Conservation (phyloP, 2,329 filamentous ascomycete species). For the Ophidiomyces ophidiicola region DNA sequence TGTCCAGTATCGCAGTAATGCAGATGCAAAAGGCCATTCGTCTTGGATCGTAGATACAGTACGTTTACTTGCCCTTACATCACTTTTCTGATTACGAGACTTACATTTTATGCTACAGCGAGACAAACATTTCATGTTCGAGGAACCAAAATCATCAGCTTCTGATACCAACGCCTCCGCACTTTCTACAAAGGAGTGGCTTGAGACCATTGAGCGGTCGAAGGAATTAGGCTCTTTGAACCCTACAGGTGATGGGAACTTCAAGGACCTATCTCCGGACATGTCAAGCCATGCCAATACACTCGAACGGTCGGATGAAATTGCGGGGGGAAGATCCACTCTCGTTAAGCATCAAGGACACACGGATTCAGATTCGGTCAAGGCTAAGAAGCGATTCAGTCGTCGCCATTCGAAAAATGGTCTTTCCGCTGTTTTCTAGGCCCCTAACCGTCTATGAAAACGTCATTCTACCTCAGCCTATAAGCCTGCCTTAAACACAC, state of each 20-base stretch:
- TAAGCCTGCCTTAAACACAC: background rate
- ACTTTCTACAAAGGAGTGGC: conserved; percentile 74
- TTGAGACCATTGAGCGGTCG: conserved; percentile 75
- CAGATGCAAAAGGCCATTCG: conserved; percentile 75
- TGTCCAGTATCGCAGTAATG: conserved; percentile 64
- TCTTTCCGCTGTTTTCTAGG: conserved; percentile 74
- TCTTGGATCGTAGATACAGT: conserved; percentile 91
- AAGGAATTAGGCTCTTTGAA: conserved; percentile 72
- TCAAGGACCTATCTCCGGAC: conserved; percentile 55
- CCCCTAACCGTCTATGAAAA: background rate
- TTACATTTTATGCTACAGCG: conserved; percentile 40
- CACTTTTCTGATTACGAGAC: background rate
- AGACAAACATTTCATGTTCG: conserved; percentile 84
- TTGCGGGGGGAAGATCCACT: conserved; percentile 34
- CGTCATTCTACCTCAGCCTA: background rate
- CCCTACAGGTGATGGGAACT: conserved; percentile 49
- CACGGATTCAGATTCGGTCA: conserved; percentile 41
- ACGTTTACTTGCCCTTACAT: conserved; percentile 35
- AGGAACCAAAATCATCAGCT: conserved; percentile 68
- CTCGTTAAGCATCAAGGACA: conserved; percentile 33
- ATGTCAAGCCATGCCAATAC: conserved; percentile 53
- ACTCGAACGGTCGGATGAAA: conserved; percentile 31
- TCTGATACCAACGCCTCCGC: conserved; percentile 52
- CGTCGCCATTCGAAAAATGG: conserved; percentile 90
- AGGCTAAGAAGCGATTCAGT: conserved; percentile 60